Base-by-base conservation (phyloP, 129 eudicot genomes). In the Glebionis coronaria region DNA sequence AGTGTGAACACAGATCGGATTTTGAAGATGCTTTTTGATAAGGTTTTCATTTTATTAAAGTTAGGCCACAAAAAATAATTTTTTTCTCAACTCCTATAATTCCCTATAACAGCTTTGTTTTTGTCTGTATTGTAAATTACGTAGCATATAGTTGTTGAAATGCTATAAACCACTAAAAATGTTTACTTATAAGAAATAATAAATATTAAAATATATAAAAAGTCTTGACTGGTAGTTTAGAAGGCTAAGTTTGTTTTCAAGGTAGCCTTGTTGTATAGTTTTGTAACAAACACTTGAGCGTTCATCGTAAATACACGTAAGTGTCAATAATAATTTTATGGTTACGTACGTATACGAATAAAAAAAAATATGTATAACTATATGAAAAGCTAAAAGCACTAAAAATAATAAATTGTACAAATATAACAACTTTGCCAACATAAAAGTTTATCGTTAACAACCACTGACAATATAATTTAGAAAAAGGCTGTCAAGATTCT, bases 11-110 rank as follows among this genome's bases (percentile, higher is more conserved):
- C 50, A 71, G 4, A 59, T 61, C 6, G 65, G 49, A 61, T 35
- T 23, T 16, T 21, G 65, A 35, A 71, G 75, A 71, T 71, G 75
- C 75, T 28, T 59, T 71, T 31, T 28, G 75, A 71, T 71, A 71
- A 71, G 75, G 75, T 71, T 71, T 59, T 51, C 0, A 2, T 71
- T 59, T 60, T 42, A 58, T 71, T 28, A 18, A 46, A 46, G 59
- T 46, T 58, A 45, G 11, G 75, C 75, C 75, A 71, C 67, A 71
- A 12, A 70, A 44, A 42, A 23, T 70, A 28, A 18, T 3, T 20
- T 5, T 58, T 28, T 35, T 15, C 49, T 31, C 45, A 14, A 29
- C 27, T 57, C 16, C 3, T 15, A 10, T 4, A 55, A 56, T 56
- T 27, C 47, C 13, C 21, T n/a, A 59, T 19, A 50, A 71, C 68